Evolutionary conservation across 345 rosid species (phyloP).

Genomic region (Heritiera fomes): DNA sequence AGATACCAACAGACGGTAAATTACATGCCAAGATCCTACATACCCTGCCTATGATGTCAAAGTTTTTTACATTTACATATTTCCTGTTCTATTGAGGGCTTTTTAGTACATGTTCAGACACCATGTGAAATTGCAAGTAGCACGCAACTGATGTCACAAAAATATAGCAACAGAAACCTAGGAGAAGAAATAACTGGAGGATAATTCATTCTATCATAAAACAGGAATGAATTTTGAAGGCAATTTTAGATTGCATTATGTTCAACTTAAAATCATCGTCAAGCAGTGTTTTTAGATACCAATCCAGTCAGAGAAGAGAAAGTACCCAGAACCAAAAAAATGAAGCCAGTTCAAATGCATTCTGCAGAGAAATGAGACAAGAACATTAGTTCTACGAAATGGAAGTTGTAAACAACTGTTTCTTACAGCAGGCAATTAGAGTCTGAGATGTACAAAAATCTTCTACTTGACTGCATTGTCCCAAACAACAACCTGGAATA

Average conservation of each 20-base stretch:
- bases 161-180: neutral
- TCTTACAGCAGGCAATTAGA: neutral
- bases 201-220: neutral
- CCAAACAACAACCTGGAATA: constrained; percentile 65
- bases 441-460: neutral
- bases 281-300: constrained; percentile 6
- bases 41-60: neutral
- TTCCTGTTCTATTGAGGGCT: neutral
- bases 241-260: constrained; percentile 5
- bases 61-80: neutral
- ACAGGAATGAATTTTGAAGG: neutral
- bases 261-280: neutral
- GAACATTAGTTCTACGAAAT: neutral
- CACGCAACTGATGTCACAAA: neutral
- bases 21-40: constrained; percentile 7
- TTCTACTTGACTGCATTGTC: neutral
- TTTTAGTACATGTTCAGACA: neutral
- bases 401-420: neutral
- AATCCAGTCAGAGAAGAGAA: constrained; percentile 34
- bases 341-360: constrained; percentile 91
- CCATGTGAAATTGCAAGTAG: neutral
- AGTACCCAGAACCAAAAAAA: constrained; percentile 98
- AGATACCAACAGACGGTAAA: constrained; percentile 18
- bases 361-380: constrained; percentile 50
- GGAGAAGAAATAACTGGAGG: neutral